Conservation (phyloP, 148 eudicot genomes). For the Polygonum maritimum region DNA sequence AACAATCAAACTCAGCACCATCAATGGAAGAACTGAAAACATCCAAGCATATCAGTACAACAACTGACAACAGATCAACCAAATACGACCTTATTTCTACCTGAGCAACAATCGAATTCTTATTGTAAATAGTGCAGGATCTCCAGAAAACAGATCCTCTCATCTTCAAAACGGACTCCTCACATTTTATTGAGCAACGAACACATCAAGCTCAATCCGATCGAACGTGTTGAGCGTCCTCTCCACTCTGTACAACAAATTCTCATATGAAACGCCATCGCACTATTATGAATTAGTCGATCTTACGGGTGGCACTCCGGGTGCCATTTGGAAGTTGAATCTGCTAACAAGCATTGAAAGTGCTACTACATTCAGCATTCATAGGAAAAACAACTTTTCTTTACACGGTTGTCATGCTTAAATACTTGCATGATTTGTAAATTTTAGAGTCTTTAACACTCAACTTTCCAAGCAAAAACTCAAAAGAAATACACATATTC, state of each 20-base stretch:
- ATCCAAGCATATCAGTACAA: background rate
- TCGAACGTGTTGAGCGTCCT: constrained; percentile 29
- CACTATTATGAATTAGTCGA: background rate
- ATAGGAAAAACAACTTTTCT: background rate
- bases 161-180: constrained; percentile 31
- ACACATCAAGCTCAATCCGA: constrained; percentile 36
- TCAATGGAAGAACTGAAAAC: background rate
- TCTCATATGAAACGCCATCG: constrained; percentile 20
- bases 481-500: background rate
- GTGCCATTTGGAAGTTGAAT: constrained; percentile 83
- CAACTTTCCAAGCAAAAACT: background rate
- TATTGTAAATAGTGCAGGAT: constrained; percentile 59
- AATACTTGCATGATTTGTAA: background rate
- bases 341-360: constrained; percentile 86
- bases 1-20: background rate
- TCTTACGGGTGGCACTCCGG: constrained; percentile 88
- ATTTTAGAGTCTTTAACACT: background rate
- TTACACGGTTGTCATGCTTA: background rate
- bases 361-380: constrained; percentile 73
- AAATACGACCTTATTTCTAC: too few species aligned
- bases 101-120: constrained; percentile 57
- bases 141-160: constrained; percentile 58
- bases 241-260: constrained; percentile 42
- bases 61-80: too few species aligned
- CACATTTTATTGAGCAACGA: constrained; percentile 17